Percentiles rank a stretch among this genome's conserved stretches.
These are phyloP conservation scores for Hericium erinaceus DNA, from an alignment of 768 basidiomycete genomes.

Conservation along the genomic window DNA sequence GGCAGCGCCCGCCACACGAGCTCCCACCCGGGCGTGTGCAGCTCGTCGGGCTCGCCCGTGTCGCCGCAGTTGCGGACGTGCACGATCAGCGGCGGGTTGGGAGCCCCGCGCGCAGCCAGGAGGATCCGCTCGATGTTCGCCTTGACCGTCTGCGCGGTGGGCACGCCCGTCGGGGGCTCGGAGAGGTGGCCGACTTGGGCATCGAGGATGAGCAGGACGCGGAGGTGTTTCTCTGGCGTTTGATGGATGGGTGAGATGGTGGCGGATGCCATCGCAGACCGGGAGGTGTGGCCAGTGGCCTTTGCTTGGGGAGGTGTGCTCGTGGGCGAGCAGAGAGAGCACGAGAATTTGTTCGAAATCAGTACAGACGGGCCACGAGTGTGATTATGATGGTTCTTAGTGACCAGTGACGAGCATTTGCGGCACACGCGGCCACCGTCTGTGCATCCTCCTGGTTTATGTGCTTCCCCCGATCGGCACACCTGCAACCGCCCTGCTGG, in stretches of 20 bases:
- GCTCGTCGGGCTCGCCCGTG: slow-evolving; percentile 50
- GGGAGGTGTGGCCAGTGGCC: not conserved
- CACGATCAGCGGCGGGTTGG: slow-evolving; percentile 43
- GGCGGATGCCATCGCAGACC: not conserved
- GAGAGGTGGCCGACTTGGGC: slow-evolving; percentile 44
- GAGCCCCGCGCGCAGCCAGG: slow-evolving; percentile 25
- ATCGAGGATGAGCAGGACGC: slow-evolving; percentile 52
- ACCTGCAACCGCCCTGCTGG: too few relatives aligned
- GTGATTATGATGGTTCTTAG: not conserved
- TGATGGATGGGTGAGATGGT: not conserved
- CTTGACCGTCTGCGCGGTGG: slow-evolving; percentile 31
- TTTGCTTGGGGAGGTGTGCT: not conserved
- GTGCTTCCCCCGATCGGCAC: too few relatives aligned
- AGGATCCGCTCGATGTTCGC: slow-evolving; percentile 38
- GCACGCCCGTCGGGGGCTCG: slow-evolving; percentile 41
- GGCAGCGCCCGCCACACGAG: slow-evolving; percentile 45
- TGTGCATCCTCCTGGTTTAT: not conserved
- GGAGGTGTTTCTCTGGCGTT: slow-evolving; percentile 16
- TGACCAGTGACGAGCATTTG: not conserved
- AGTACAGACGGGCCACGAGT: not conserved
- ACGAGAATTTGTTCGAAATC: not conserved
- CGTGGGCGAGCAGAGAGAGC: not conserved
- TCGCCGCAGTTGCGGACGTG: slow-evolving; percentile 64
- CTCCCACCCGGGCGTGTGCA: slow-evolving; percentile 46
- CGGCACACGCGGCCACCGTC: not conserved